Evolutionary conservation across 1,139 yeast genomes (phyloP), one percentile per base, ranked within the genome.

Genomic region (Magnusiomyces paraingens): DNA sequence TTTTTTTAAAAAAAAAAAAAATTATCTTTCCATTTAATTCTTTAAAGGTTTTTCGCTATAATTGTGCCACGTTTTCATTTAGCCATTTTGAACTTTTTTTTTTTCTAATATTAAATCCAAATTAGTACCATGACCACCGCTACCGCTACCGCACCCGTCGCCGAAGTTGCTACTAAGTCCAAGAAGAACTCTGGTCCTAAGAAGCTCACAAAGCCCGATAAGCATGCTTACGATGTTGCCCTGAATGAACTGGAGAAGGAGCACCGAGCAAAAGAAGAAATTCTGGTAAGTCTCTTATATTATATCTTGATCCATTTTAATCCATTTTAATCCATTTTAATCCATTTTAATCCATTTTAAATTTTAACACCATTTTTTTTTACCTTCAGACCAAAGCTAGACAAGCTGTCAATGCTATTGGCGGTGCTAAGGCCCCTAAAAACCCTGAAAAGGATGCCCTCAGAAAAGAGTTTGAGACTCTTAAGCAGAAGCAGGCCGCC

Each of bases 401-500:
- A 52, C 64, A 59, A 26, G 59, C 52, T 14, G 55, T 62, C 46
- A 57, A 69, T 61, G 62, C 64, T 62, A 66, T 69, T 56, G 59
- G 67, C 72, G 59, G 59, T 43, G 60, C 64, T 36, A 64, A 63
- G 49, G 55, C 59, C 52, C 59, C 59, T 47, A 58, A 60, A 56
- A 58, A 58, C 59, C 83, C 80, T 58, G 82, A 78, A 65, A 83
- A 87, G 70, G 81, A 83, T 67, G 75, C 75, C 58, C 80, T 90
- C 66, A 84, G 82, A 61, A 74, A 76, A 52, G 80, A 86, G 70
- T 80, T 89, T 65, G 81, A 79, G 65, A 79, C 77, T 52, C 77
- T 88, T 65, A 75, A 82, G 67, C 79, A 80, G 71, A 72, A 77
- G 57, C 97, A 89, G 75, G 81, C 83, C 58, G 80, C 78, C 59